phyloP scores from a whole-genome alignment of 495 filamentous ascomycete species.

The Penicillium ochrochloron region DNA sequence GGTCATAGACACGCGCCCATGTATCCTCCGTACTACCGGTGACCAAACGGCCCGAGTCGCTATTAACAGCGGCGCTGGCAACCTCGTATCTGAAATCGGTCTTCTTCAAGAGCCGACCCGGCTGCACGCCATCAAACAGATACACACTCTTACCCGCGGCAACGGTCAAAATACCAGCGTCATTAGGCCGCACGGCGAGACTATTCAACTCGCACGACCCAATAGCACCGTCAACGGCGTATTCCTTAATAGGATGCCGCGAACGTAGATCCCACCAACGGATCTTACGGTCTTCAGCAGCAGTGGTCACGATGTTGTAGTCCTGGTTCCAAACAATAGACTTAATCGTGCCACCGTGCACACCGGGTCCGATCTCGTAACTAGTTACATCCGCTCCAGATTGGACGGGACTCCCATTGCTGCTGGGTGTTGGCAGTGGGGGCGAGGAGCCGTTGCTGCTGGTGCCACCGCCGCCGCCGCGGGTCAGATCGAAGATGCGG shows the following conservation, averaged over 20 bases:
- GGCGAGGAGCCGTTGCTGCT: slow-evolving; percentile 49
- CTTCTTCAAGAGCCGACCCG: slow-evolving; percentile 74
- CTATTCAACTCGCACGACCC: slow-evolving; percentile 86
- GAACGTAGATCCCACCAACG: slow-evolving; percentile 93
- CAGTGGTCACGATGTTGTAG: slow-evolving; percentile 84
- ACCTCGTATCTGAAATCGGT: slow-evolving; percentile 79
- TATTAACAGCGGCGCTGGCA: slow-evolving; percentile 85
- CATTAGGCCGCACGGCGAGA: slow-evolving; percentile 45
- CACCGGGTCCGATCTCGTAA: slow-evolving; percentile 84
- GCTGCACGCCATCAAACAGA: slow-evolving; percentile 80
- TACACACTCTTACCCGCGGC: slow-evolving; percentile 88
- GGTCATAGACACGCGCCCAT: slow-evolving; percentile 91
- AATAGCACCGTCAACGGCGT: slow-evolving; percentile 77
- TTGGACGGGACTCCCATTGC: slow-evolving; percentile 31
- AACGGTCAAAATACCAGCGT: slow-evolving; percentile 54
- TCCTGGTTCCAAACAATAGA: slow-evolving; percentile 90
- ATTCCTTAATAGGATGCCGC: slow-evolving; percentile 69
- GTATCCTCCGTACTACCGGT: slow-evolving; percentile 87
- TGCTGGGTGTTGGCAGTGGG: slow-evolving; percentile 32
- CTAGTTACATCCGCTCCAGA: slow-evolving; percentile 52
- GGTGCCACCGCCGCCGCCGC: slow-evolving; percentile 26
- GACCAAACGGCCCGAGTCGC: slow-evolving; percentile 77
- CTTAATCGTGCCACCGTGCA: slow-evolving; percentile 88
- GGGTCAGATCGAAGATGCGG: slow-evolving; percentile 85
- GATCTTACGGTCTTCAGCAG: slow-evolving; percentile 85